Evolutionary conservation across 1,284 basidiomycete genomes (phyloP), one percentile per base, ranked within the genome.

Genomic region (Apiotrichum sp.): DNA sequence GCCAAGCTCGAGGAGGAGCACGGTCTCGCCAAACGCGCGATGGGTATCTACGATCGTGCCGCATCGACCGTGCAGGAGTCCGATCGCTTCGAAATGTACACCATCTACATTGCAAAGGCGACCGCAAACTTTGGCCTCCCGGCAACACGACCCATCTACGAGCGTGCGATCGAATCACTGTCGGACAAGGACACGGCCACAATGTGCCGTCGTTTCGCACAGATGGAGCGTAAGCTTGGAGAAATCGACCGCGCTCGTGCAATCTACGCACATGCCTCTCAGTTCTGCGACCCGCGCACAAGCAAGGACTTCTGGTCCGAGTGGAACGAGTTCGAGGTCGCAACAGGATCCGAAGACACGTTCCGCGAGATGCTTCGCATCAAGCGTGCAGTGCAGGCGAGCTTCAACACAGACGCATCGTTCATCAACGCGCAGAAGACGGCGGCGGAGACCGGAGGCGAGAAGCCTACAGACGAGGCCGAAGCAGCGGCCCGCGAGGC

Each of bases 351-450:
- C 1, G 96, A 98, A 75, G 95, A 98, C 71, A 98, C 95, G 0
- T 98, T 98, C 86, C 82, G 93, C 65, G 95, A 98, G 79, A 97
- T 98, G 90, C 78, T 98, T 58, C 86, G 96, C 13, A 97, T 99
- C 81, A 97, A 96, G 78, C 85, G 96, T 54, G 91, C 90, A 64
- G 95, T 99, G 6, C 95, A 98, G 77, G 93, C 96, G 40, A 89
- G 93, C 69, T 99, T 93, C 82, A 98, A 98, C 75, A 98, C 96
- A 8, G 93, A 98, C 63, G 69, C 66, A 11, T 88, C 86, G 44
- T 93, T 90, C 72, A 78, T 93, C 55, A 88, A 88, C 2, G 90
- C 91, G 6, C 88, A 93, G 76, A 83, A 89, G 0, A 80, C 88
- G 62, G 85, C 86, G 2, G 82, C 86, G 35, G 81, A 44, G 29